These are phyloP conservation scores for Scalesia atractyloides DNA, from an alignment of 129 eudicot genomes.

Conservation along the genomic window DNA sequence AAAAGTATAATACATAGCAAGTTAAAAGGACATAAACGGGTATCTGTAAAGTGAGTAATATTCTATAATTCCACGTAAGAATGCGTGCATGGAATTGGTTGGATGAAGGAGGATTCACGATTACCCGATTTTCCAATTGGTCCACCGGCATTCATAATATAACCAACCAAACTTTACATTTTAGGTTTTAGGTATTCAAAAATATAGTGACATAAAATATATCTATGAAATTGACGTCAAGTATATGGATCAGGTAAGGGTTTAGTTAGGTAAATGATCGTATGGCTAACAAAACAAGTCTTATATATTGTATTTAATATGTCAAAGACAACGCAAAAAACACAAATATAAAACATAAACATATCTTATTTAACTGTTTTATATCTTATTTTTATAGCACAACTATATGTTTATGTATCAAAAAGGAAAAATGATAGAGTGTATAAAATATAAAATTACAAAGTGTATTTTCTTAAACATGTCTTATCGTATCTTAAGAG, in stretches of 20 bases:
- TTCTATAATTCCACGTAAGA: conserved; percentile 13
- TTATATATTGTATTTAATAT: no score
- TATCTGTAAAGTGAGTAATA: background rate
- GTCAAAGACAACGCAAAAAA: no score
- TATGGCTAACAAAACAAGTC: no score
- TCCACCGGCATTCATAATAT: conserved; percentile 6
- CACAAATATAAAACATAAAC: no score
- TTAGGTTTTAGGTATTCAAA: background rate
- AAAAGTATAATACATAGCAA: background rate
- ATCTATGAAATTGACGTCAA: background rate
- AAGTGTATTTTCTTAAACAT: no score
- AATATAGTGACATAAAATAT: background rate
- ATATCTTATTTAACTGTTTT: no score
- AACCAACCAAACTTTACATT: background rate
- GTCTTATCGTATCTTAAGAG: no score
- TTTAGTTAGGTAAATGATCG: background rate
- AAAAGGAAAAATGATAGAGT: no score
- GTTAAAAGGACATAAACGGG: background rate
- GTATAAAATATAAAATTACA: no score
- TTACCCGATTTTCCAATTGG: background rate
- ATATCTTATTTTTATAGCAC: no score
- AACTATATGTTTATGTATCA: no score
- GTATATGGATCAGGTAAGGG: background rate
- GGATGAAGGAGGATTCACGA: background rate
- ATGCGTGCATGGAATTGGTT: conserved; percentile 21